Evolutionary conservation across 345 rosid genomes (phyloP).

Genomic region (Carallia brachiata): DNA sequence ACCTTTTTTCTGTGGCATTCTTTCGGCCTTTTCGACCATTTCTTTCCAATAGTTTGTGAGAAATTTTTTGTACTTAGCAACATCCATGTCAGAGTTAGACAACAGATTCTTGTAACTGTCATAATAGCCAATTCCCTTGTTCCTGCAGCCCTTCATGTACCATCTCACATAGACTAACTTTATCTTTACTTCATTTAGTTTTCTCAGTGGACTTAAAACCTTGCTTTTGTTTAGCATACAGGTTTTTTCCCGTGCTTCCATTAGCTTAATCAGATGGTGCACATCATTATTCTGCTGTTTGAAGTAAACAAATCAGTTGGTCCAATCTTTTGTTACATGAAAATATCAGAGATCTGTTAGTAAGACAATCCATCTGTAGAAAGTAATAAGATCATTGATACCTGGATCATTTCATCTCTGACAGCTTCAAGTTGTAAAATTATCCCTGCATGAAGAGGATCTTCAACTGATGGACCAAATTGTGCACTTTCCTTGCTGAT

Average conservation of each 20-base stretch:
- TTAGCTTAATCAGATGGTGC: constrained; percentile 7
- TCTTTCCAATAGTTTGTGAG: constrained; percentile 48
- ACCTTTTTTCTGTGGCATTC: constrained; percentile 48
- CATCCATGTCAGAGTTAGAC: neutral
- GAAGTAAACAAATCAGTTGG: neutral
- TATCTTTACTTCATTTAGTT: constrained; percentile 39
- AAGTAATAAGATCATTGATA: constrained; percentile 9
- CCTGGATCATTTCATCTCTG: constrained; percentile 29
- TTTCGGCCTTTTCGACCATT: constrained; percentile 46
- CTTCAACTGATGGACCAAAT: neutral
- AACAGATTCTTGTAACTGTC: constrained; percentile 44
- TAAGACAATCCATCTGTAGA: neutral
- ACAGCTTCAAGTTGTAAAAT: constrained; percentile 28
- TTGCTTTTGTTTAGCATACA: constrained; percentile 15
- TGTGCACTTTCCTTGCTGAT: constrained; percentile 14
- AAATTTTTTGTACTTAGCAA: constrained; percentile 16
- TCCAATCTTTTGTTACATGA: no score
- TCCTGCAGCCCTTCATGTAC: constrained; percentile 51
- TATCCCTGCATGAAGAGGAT: constrained; percentile 25
- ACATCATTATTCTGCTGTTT: constrained; percentile 13
- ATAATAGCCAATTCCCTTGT: constrained; percentile 46
- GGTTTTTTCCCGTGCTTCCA: constrained; percentile 26
- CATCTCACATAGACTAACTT: constrained; percentile 47
- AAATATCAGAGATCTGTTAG: no score
- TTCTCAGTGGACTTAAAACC: constrained; percentile 23